Evolutionary conservation across 2,329 filamentous ascomycete genomes (phyloP).

Genomic region (Pseudocercospora eumusae): DNA sequence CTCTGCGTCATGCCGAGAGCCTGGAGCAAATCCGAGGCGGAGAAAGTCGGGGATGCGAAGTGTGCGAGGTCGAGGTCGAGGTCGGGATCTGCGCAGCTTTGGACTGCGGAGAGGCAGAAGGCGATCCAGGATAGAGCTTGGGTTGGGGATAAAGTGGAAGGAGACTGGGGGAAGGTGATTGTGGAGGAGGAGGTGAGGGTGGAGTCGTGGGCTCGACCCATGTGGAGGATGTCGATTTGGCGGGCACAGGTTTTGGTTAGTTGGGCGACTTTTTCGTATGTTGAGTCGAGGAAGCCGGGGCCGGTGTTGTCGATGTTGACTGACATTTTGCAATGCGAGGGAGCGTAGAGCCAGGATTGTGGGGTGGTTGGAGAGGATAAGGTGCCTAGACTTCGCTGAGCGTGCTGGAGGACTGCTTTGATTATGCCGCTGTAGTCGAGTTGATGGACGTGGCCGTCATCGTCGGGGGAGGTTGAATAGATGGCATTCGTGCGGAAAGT

Average conservation of each 20-base stretch:
- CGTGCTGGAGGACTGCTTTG: neutral
- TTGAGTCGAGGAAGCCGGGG: conserved; percentile 3
- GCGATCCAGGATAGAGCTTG: conserved; percentile 13
- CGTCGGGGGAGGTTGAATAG: neutral
- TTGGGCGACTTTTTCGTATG: neutral
- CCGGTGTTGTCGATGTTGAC: neutral
- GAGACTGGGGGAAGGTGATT: conserved; percentile 13
- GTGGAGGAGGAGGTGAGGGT: neutral
- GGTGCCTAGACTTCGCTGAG: neutral
- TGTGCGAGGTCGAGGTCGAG: conserved; percentile 16
- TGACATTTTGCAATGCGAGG: neutral
- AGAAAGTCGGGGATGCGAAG: conserved; percentile 13
- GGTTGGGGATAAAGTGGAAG: neutral
- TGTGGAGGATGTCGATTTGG: conserved; percentile 10
- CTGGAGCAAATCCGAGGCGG: neutral
- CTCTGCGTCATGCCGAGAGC: conserved; percentile 8
- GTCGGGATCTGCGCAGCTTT: conserved; percentile 6
- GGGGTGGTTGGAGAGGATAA: neutral
- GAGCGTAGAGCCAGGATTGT: conserved; percentile 6
- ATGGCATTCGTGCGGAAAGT: neutral
- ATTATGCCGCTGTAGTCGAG: neutral
- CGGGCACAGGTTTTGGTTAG: conserved; percentile 2
- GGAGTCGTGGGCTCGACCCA: neutral
- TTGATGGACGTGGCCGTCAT: neutral
- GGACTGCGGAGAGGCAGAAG: conserved; percentile 2